These are phyloP conservation scores for Fusarium citri DNA, from an alignment of 2,329 filamentous ascomycete species.

Conservation along the genomic window DNA sequence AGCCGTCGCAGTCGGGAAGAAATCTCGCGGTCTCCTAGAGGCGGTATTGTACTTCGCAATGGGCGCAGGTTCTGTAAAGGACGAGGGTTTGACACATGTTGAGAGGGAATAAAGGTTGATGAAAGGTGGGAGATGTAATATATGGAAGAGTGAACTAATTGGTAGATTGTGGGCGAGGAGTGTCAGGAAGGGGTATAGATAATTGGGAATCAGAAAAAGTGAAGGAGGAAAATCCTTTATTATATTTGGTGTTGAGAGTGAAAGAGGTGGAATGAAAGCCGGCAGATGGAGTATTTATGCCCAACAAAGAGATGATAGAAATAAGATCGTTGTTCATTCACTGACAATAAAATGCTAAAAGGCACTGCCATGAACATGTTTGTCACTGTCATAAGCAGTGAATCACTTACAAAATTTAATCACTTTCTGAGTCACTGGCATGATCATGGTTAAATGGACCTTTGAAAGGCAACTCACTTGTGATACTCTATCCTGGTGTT, in stretches of 20 bases:
- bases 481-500: slow-evolving; percentile 16
- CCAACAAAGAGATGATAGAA: not conserved
- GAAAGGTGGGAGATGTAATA: not conserved
- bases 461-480: slow-evolving; percentile 12
- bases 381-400: not conserved
- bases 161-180: not conserved
- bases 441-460: not conserved
- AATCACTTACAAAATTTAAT: not conserved
- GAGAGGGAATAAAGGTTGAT: not conserved
- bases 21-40: slow-evolving; percentile 37
- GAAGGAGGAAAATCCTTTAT: not conserved
- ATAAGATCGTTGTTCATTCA: not conserved
- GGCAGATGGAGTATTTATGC: slow-evolving; percentile 8
- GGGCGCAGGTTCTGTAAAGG: slow-evolving; percentile 33
- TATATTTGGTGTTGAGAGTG: not conserved
- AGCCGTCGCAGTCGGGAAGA: slow-evolving; percentile 38
- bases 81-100: slow-evolving; percentile 37
- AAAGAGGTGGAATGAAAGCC: not conserved
- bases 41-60: slow-evolving; percentile 29
- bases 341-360: not conserved
- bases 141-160: not conserved
- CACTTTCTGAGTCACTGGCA: slow-evolving; percentile 1
- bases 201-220: not conserved
- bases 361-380: not conserved
- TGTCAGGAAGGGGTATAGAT: not conserved